phyloP scores from a whole-genome alignment of 768 basidiomycete species.

The Pleurotus pulmonarius region DNA sequence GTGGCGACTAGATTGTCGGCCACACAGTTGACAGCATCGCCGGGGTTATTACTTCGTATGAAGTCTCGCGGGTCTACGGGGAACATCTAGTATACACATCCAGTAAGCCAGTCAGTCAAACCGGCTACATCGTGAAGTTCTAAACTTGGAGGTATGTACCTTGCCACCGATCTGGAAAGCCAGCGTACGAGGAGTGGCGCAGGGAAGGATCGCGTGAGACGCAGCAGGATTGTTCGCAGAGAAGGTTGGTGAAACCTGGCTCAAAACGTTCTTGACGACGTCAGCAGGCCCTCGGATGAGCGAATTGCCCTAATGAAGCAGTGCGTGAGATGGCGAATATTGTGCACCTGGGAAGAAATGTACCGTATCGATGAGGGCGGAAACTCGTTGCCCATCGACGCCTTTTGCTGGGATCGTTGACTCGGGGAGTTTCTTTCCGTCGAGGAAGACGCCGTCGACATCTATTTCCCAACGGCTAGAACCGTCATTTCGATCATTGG shows the following conservation, averaged over 20 bases:
- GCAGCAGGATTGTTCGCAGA: constrained; percentile 16
- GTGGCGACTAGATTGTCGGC: constrained; percentile 56
- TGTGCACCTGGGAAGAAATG: constrained; percentile 7
- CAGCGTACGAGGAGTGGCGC: constrained; percentile 50
- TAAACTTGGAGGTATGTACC: constrained; percentile 14
- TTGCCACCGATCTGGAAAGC: constrained; percentile 63
- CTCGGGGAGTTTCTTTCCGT: constrained; percentile 49
- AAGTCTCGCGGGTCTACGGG: constrained; percentile 73
- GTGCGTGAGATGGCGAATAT: too few species aligned
- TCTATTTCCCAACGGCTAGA: constrained; percentile 61
- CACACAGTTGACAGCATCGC: constrained; percentile 40
- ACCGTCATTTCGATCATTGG: too few species aligned
- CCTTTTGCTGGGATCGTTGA: constrained; percentile 43
- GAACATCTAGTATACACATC: constrained; percentile 35
- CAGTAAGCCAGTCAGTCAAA: too few species aligned
- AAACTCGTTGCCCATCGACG: constrained; percentile 32
- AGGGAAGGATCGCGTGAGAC: constrained; percentile 36
- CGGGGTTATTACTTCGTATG: constrained; percentile 33
- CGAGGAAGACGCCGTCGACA: constrained; percentile 61
- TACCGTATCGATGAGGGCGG: constrained; percentile 68
- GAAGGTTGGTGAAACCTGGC: constrained; percentile 32
- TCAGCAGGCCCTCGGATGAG: constrained; percentile 67
- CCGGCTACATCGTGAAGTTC: too few species aligned
- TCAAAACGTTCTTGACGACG: constrained; percentile 48
- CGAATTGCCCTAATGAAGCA: constrained; percentile 56